Evolutionary conservation across 169 alveolate genomes (phyloP).

Genomic region (Eimeria praecox): DNA sequence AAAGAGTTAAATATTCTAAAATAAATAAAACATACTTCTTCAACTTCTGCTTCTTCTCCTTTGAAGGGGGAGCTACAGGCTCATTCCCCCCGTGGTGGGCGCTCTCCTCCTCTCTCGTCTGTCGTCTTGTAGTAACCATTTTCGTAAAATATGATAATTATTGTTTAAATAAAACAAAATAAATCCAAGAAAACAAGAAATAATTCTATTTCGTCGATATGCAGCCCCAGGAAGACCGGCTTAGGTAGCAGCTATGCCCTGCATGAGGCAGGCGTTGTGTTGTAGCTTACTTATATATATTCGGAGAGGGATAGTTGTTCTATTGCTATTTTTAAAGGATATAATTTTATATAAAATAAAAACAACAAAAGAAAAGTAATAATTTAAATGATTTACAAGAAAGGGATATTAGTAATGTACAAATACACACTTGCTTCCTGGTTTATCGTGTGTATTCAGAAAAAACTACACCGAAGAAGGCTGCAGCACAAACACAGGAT

Average conservation of each 20-base stretch:
- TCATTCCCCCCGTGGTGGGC: no score
- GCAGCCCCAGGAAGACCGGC: no score
- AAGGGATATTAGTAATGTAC: no score
- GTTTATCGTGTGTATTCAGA: no score
- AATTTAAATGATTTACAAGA: not conserved
- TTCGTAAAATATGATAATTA: not conserved
- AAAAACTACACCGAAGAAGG: not conserved
- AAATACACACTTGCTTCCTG: not conserved
- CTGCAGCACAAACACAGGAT: not conserved
- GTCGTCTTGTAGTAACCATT: slow-evolving; percentile 38
- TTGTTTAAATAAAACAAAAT: not conserved
- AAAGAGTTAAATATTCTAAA: not conserved
- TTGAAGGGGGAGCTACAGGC: not conserved
- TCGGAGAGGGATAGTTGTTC: no score
- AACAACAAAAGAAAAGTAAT: not conserved
- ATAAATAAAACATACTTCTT: slow-evolving; percentile 17
- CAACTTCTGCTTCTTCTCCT: not conserved
- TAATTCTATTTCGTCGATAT: no score
- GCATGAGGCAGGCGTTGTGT: no score
- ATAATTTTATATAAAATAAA: not conserved
- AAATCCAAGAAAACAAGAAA: not conserved
- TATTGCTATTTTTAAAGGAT: no score
- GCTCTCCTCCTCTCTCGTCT: slow-evolving; percentile 31
- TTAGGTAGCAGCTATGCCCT: no score
- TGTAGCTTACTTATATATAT: no score